Evolutionary conservation across 176 grass and related monocot genomes (phyloP), one percentile per base, ranked within the genome.

Genomic region (Triticum turgidum): DNA sequence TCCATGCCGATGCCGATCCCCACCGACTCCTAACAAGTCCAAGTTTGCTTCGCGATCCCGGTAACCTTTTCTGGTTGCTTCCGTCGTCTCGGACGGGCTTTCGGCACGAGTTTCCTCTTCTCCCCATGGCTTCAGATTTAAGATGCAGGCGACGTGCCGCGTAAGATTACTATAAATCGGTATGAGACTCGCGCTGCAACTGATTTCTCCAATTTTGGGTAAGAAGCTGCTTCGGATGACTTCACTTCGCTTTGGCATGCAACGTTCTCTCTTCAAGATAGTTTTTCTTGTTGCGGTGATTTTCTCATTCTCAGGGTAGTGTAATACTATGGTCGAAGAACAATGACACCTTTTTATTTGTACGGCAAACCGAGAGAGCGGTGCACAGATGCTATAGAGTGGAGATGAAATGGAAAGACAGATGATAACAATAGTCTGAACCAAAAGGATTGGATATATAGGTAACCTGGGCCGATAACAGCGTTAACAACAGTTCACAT

Each of bases 21-120:
- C 17, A 11, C 65, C 65, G 47, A 70, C 80, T 54, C 44, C 15
- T 37, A 81, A 80, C 76, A 70, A 7, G 41, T 61, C 76, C 85
- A 88, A 68, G 76, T 61, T 70, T 81, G 85, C 85, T 69, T 84
- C 59, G 80, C 70, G 72, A 87, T 81, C 76, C 75, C 76, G 1
- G 9, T 62, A 20, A 20, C 82, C 69, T 22, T 41, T 63, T 62
- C 24, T 22, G 76, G 69, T 59, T 6, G 85, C 69, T 87, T 62
- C 61, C 85, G 51, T 87, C 61, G 37, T 41, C 27, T 77, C 10
- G 59, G 20, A 51, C 58, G 61, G 15, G 15, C 12, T 49, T 11
- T 84, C 14, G 27, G 20, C 25, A 15, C 67, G 14, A 37, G 10
- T 52, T 85, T 42, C 35, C 37, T 73, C 51, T 15, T 69, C 27